Evolutionary conservation across 2,329 filamentous ascomycete species (phyloP).

Genomic region (Neurospora crassa): DNA sequence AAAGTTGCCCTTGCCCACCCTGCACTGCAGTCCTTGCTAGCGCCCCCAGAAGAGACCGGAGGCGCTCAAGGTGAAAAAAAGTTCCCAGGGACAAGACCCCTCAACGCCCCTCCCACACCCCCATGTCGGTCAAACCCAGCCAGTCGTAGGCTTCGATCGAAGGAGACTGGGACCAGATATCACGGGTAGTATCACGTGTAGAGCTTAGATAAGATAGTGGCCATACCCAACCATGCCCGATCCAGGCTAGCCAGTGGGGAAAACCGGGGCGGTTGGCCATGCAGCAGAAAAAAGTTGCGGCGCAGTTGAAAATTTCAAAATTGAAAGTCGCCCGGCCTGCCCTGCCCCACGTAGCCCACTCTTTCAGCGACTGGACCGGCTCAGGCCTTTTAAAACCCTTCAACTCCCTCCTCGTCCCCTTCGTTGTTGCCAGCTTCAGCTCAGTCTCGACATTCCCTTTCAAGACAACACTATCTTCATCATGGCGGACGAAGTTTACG

Average conservation of each 20-base stretch:
- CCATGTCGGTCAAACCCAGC: not conserved
- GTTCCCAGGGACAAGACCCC: not conserved
- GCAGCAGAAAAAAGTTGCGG: conserved; percentile 18
- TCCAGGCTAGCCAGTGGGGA: conserved; percentile 11
- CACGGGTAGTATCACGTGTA: conserved; percentile 14
- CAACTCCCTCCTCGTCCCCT: conserved; percentile 3
- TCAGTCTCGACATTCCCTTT: conserved; percentile 13
- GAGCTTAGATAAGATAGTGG: conserved; percentile 9
- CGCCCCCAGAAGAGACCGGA: not conserved
- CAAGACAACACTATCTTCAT: conserved; percentile 31
- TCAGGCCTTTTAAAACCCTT: conserved; percentile 1
- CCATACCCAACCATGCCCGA: conserved; percentile 7
- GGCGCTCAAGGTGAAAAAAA: not conserved
- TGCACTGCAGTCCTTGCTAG: not conserved
- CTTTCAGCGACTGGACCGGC: not conserved
- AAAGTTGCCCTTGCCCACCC: not conserved
- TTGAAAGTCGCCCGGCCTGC: conserved; percentile 13
- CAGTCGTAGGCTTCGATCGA: not conserved
- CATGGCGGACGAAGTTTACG: conserved; percentile 98
- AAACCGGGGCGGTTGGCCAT: conserved; percentile 11
- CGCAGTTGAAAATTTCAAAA: conserved; percentile 19
- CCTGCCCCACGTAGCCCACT: conserved; percentile 15
- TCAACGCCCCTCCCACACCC: not conserved
- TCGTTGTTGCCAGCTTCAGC: conserved; percentile 17
- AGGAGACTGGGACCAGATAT: not conserved